A percentile compares a stretch with the other conserved stretches of the same genome.
Conservation (phyloP, 257 asterid genomes). For the Henckelia pumila region DNA sequence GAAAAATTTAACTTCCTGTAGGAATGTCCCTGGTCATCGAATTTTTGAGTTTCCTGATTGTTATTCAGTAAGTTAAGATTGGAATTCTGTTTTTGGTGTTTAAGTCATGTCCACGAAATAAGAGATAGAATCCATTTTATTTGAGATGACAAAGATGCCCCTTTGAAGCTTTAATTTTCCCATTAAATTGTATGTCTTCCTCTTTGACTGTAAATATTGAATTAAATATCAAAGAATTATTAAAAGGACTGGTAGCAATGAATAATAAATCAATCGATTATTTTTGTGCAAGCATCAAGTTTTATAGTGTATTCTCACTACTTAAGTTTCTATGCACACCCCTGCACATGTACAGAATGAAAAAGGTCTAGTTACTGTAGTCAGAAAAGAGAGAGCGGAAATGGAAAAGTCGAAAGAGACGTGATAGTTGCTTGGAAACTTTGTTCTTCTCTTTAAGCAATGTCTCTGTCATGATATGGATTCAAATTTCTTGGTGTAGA, state of each 20-base stretch:
- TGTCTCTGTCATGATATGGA: conserved; percentile 17
- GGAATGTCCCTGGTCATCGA: too few species aligned
- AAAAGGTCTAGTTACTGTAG: not conserved
- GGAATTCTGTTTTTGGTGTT: not conserved
- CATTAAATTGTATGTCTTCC: not conserved
- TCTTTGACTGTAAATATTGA: not conserved
- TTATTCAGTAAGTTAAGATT: too few species aligned
- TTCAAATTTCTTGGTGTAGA: conserved; percentile 47
- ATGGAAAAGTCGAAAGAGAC: not conserved
- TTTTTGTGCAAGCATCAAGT: not conserved
- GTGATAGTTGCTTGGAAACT: conserved; percentile 1
- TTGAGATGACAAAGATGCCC: not conserved
- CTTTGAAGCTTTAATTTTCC: not conserved
- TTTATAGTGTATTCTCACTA: not conserved
- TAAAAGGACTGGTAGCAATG: not conserved
- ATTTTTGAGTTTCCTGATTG: too few species aligned
- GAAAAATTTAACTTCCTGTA: too few species aligned
- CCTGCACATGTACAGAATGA: not conserved
- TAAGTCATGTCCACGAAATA: not conserved
- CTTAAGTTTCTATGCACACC: not conserved
- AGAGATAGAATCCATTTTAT: not conserved
- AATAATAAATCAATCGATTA: not conserved
- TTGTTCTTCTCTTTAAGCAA: conserved; percentile 3
- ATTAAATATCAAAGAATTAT: not conserved
- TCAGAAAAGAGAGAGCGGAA: not conserved